Evolutionary conservation across 805 yeast species (phyloP).

Genomic region (Yamadazyma philogaea): DNA sequence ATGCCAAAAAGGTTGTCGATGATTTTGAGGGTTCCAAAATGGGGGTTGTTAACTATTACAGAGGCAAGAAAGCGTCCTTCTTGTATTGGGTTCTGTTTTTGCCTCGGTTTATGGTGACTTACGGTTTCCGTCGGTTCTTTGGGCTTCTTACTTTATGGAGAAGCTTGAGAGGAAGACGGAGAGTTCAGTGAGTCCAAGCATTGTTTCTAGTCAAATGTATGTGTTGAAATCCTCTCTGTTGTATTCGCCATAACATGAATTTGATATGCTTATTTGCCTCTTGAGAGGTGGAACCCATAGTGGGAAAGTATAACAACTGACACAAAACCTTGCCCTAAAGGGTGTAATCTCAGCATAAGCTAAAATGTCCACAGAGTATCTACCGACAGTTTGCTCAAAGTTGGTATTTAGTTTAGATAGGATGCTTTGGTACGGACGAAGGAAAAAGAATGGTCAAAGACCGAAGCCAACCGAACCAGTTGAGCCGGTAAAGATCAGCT

Average conservation of each 20-base stretch:
- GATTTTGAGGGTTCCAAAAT: slow-evolving; percentile 39
- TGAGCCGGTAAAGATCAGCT: background rate
- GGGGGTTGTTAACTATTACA: slow-evolving; percentile 46
- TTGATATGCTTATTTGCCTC: background rate
- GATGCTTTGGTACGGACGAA: background rate
- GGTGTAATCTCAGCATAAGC: background rate
- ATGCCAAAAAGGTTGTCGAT: slow-evolving; percentile 53
- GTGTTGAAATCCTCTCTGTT: background rate
- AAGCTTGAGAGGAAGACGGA: slow-evolving; percentile 2
- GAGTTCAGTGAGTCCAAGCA: background rate
- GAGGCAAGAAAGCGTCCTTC: slow-evolving; percentile 50
- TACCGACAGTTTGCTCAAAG: no score
- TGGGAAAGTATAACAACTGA: background rate
- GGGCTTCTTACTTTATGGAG: slow-evolving; percentile 25
- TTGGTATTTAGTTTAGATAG: no score
- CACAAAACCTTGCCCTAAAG: background rate
- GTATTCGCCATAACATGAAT: background rate
- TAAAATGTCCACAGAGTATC: background rate
- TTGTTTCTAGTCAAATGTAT: background rate
- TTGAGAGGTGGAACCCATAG: background rate
- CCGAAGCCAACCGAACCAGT: background rate
- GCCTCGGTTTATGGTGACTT: slow-evolving; percentile 50
- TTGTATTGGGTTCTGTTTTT: slow-evolving; percentile 27
- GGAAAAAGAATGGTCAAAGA: background rate
- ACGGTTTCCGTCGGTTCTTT: slow-evolving; percentile 35